Evolutionary conservation across 2,329 filamentous ascomycete species (phyloP), one percentile per base, ranked within the genome.

Genomic region (Claviceps paspali): DNA sequence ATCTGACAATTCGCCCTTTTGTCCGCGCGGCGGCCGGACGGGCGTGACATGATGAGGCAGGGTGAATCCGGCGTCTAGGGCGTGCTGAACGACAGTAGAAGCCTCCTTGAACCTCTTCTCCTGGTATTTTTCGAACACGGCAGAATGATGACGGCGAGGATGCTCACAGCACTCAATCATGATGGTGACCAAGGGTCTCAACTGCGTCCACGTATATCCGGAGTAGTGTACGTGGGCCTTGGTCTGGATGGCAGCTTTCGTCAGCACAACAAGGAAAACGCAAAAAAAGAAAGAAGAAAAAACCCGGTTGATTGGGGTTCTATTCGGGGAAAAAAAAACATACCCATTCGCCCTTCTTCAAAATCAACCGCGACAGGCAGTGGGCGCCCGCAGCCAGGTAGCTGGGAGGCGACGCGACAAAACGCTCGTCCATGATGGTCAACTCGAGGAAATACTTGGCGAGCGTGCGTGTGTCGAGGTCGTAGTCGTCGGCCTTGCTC

Each of bases 361-460:
- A 65, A 68, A 98, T 83, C 52, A 88, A 60, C 41, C 88, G 80
- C 29, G 91, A 83, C 35, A 98, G 67, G 55, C 87, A 96, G 58
- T 98, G 91, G 18, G 91, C 83, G 21, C 83, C 88, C 14, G 91
- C 91, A 38, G 91, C 83, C 36, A 88, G 64, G 55, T 84, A 96
- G 67, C 87, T 95, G 2, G 88, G 83, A 23, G 84, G 82, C 49
- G 81, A 85, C 19, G 82, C 84, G 26, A 98, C 85, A 52, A 98
- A 96, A 15, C 88, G 82, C 65, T 96, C 87, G 54, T 98, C 91
- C 86, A 96, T 95, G 56, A 96, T 79, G 27, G 86, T 92, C 38
- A 96, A 73, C 57, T 98, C 91, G 19, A 98, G 69, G 60, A 98
- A 95, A 62, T 98, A 98, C 63, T 98, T 98, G 49, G 91, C 86